Evolutionary conservation across 2,329 filamentous ascomycete species (phyloP).

Genomic region (Verticillium zaregamsianum): DNA sequence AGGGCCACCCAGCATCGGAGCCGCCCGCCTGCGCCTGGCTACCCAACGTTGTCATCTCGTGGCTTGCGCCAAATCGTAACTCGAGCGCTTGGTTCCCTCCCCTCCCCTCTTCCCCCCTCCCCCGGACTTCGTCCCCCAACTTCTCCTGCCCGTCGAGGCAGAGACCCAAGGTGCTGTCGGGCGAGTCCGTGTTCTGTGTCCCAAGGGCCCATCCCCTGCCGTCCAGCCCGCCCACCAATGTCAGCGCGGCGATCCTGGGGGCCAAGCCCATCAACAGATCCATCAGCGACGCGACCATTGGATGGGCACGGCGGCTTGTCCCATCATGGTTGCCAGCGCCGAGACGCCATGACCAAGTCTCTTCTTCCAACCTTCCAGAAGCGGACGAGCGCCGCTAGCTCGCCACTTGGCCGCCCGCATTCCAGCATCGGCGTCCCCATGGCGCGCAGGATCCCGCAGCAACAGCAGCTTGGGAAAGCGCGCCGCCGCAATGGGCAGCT

Average conservation of each 20-base stretch:
- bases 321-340: neutral
- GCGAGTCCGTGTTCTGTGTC: neutral
- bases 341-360: conserved; percentile 1
- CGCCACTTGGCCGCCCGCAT: conserved; percentile 8
- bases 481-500: neutral
- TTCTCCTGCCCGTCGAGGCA: neutral
- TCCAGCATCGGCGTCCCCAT: neutral
- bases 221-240: neutral
- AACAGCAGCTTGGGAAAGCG: neutral
- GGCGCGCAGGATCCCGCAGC: neutral
- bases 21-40: neutral
- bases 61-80: neutral
- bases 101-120: neutral
- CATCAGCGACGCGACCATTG: neutral
- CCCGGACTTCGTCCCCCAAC: neutral
- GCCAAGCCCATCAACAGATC: neutral
- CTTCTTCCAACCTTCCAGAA: conserved; percentile 22
- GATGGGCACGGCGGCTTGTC: neutral
- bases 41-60: neutral
- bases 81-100: neutral
- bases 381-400: conserved; percentile 15
- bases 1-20: neutral
- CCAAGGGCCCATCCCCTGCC: neutral
- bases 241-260: neutral
- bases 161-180: neutral